Conservation (phyloP, 2,329 filamentous ascomycete genomes). For the Hymenoscyphus fructigenus region DNA sequence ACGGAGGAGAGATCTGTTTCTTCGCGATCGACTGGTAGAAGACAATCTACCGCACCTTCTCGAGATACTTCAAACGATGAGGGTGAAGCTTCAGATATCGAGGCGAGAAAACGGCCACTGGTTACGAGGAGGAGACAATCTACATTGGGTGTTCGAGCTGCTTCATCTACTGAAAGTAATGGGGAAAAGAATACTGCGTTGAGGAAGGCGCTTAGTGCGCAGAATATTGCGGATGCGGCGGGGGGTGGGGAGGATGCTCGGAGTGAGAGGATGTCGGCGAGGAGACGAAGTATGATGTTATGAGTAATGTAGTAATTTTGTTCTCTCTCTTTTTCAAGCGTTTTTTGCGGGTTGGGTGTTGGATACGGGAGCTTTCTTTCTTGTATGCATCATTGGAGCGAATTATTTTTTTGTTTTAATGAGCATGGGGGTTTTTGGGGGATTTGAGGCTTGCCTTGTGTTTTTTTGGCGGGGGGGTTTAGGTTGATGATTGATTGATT, state of each 20-base stretch:
- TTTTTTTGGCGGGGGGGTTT: not conserved
- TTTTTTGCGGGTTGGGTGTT: not conserved
- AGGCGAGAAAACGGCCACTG: conserved; percentile 19
- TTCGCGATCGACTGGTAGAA: conserved; percentile 25
- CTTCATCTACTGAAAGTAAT: conserved; percentile 11
- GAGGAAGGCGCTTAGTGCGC: conserved; percentile 14
- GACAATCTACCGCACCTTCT: conserved; percentile 25
- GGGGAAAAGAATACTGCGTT: conserved; percentile 24
- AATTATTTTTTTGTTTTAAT: not conserved
- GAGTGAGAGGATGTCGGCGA: conserved; percentile 32
- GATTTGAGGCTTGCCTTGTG: not conserved
- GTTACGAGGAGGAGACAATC: conserved; percentile 33
- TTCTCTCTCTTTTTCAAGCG: not conserved
- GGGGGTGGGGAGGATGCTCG: conserved; percentile 20
- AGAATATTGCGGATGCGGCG: conserved; percentile 23
- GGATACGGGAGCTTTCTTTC: not conserved
- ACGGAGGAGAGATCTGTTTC: conserved; percentile 23
- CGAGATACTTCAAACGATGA: conserved; percentile 22
- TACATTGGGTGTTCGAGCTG: conserved; percentile 26
- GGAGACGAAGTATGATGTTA: conserved; percentile 40
- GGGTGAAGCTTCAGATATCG: conserved; percentile 30
- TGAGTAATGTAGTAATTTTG: conserved; percentile 27
- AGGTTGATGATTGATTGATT: conserved; percentile 3
- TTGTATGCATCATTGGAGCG: not conserved
- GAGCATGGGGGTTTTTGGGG: not conserved